Base-by-base conservation (phyloP, 768 basidiomycete species). In the Suillus discolor region DNA sequence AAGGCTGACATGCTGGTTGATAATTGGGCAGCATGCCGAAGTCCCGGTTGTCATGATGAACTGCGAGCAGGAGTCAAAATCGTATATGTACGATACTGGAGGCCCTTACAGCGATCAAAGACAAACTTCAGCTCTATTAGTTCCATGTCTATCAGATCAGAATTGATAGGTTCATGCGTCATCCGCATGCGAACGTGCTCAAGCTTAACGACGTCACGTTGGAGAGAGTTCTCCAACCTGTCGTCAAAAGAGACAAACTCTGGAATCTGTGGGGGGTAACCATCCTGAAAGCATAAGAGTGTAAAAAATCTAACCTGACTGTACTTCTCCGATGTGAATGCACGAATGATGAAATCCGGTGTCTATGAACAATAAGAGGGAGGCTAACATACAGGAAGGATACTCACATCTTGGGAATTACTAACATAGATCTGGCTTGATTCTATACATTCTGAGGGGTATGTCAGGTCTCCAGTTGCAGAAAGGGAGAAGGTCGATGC, bases 41-140 rank as follows among this genome's bases (percentile, higher is more conserved):
- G 78, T 97, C 95, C 9, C 95, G 90, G 75, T 97, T 96, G 75
- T 97, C 95, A 63, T 89, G 83, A 68, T 95, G 91, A 64, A 81
- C 89, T 92, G 71, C n/a, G 67, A 69, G 23, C 45, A 23, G 28
- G 34, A 62, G n/a, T 64, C 60, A 47, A 25, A 45, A 41, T 65
- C 47, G 16, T 20, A 45, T 36, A n/a, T 42, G 34, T 62, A 34
- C 66, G 42, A 62, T 45, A 13, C 23, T 34, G 61, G 49, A 25
- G 15, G 20, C 38, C 80, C 86, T 65, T 69, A 91, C 89, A 78
- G 62, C 91, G 85, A 71, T 92, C 89, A 71, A 92, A 90, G 72
- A 92, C 86, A 72, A 94, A 92, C 72, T 91, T 92, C 63, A 95
- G 79, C 68, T 94, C 92, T 65, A 93, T 89, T 39, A 94, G 82